Conservation (phyloP, 805 yeast genomes). For the Lipomyces mesembrius region DNA sequence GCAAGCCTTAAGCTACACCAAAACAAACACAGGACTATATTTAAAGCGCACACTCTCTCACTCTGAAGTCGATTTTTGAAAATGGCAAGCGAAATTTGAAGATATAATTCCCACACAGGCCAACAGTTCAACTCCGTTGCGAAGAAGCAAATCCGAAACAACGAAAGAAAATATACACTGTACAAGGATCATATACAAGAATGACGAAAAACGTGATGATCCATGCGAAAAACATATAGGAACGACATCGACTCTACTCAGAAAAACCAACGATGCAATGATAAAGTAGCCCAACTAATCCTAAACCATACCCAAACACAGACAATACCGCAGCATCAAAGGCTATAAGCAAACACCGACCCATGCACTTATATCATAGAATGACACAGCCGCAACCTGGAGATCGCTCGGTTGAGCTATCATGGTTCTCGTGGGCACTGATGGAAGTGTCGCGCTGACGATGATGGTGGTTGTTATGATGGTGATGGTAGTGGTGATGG, state of each 20-base stretch:
- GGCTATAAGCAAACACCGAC: not conserved
- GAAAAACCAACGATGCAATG: not conserved
- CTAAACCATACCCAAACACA: slow-evolving; percentile 3
- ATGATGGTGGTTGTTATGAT: slow-evolving; percentile 3
- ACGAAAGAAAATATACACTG: not conserved
- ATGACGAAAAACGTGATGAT: not conserved
- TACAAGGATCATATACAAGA: not conserved
- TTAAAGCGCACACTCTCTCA: not conserved
- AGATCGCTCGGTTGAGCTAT: slow-evolving; percentile 5
- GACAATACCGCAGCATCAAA: not conserved
- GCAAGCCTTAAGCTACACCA: not conserved
- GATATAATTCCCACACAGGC: not conserved
- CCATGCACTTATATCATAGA: not conserved
- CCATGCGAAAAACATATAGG: not conserved
- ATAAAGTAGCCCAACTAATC: not conserved
- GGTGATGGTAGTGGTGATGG: slow-evolving; percentile 5
- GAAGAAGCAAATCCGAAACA: not conserved
- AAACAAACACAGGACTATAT: not conserved
- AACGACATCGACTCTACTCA: not conserved
- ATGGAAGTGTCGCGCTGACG: not conserved
- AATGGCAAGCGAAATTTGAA: not conserved
- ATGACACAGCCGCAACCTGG: slow-evolving; percentile 32
- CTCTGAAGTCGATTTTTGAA: not conserved
- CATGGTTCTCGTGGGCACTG: slow-evolving; percentile 2
- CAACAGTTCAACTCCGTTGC: slow-evolving; percentile 1